A percentile compares a stretch with the other conserved stretches of the same genome.
These are phyloP conservation scores for Enterocytospora artemiae DNA, from an alignment of 371 early-diverging fungal genomes.

Conservation along the genomic window DNA sequence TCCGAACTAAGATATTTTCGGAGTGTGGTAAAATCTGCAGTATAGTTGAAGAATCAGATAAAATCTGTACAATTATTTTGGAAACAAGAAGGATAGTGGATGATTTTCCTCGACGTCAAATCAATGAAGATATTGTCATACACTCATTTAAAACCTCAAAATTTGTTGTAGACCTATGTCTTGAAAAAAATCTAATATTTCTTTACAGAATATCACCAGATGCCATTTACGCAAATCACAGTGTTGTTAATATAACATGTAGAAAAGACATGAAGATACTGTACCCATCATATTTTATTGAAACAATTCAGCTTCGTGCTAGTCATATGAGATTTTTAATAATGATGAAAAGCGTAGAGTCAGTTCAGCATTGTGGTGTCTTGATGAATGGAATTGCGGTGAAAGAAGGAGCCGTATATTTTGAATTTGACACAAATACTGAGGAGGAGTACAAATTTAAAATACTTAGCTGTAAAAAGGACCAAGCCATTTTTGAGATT, in stretches of 20 bases:
- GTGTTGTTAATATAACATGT: not conserved
- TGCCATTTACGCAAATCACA: not conserved
- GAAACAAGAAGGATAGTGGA: too few relatives aligned
- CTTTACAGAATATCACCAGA: not conserved
- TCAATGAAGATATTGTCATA: too few relatives aligned
- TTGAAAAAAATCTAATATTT: not conserved
- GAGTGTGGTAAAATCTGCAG: slow-evolving; percentile 13
- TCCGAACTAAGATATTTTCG: slow-evolving; percentile 14
- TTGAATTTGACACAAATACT: slow-evolving; percentile 35
- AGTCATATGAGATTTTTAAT: slow-evolving; percentile 17
- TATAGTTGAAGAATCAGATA: not conserved
- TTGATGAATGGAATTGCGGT: slow-evolving; percentile 15
- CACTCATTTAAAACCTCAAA: not conserved
- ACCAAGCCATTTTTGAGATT: slow-evolving; percentile 23
- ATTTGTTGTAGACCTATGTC: slow-evolving; percentile 2
- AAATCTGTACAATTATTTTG: too few relatives aligned
- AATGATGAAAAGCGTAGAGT: not conserved
- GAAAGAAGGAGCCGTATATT: slow-evolving; percentile 18
- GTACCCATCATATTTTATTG: slow-evolving; percentile 21
- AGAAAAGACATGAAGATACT: not conserved
- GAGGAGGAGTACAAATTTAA: slow-evolving; percentile 33
- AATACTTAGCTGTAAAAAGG: not conserved
- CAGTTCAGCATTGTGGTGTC: not conserved
- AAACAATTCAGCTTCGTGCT: slow-evolving; percentile 19
- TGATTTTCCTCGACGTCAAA: too few relatives aligned